A percentile compares a stretch with the other conserved stretches of the same genome.
Evolutionary conservation across 169 alveolate genomes (phyloP).

Genomic region (Amoebophrya sp.): DNA sequence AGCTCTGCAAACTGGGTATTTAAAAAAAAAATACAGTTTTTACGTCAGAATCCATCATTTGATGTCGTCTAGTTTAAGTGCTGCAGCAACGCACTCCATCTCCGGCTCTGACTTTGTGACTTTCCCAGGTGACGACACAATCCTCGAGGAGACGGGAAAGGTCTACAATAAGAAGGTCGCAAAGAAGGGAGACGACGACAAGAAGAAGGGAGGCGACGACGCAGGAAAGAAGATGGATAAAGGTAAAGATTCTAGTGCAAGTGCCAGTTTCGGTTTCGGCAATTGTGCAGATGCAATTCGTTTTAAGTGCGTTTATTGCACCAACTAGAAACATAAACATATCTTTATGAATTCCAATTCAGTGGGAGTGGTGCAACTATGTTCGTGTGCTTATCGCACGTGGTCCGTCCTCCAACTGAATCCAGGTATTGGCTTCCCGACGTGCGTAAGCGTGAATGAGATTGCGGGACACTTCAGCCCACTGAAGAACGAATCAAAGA

Average conservation of each 20-base stretch:
- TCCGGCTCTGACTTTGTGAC: not conserved
- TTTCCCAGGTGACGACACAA: constrained; percentile 13
- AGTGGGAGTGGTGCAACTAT: too few relatives aligned
- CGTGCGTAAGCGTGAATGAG: constrained; percentile 87
- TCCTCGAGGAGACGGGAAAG: constrained; percentile 16
- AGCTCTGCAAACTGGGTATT: constrained; percentile 28
- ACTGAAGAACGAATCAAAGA: constrained; percentile 44
- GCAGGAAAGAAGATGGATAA: constrained; percentile 68
- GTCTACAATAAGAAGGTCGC: constrained; percentile 10
- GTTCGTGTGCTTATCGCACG: too few relatives aligned
- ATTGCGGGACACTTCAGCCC: constrained; percentile 86
- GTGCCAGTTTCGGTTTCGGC: too few relatives aligned
- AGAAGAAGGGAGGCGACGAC: constrained; percentile 33
- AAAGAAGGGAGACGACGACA: constrained; percentile 29
- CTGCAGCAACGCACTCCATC: too few relatives aligned
- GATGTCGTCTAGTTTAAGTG: too few relatives aligned
- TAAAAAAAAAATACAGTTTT: not conserved
- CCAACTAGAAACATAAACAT: too few relatives aligned
- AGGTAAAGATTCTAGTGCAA: not conserved
- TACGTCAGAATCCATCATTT: not conserved
- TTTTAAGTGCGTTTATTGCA: too few relatives aligned
- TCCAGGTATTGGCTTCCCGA: constrained; percentile 91
- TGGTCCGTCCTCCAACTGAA: too few relatives aligned
- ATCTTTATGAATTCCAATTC: too few relatives aligned
- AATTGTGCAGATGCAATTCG: too few relatives aligned